These are phyloP conservation scores for Solanum aculeatissimum DNA, from an alignment of 305 asterid species.

Conservation along the genomic window DNA sequence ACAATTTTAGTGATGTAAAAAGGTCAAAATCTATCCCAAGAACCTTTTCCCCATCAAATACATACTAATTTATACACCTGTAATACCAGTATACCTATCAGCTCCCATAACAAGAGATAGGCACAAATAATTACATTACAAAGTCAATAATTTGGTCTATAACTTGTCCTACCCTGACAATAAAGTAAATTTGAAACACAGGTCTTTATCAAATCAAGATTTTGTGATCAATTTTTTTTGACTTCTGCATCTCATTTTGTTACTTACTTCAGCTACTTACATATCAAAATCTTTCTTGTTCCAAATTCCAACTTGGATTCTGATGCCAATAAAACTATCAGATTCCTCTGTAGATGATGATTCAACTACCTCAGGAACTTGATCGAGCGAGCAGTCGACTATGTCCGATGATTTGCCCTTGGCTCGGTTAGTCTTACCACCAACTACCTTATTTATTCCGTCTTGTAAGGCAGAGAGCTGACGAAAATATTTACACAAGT, in stretches of 20 bases:
- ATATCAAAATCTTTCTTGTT: background rate
- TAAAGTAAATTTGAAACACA: background rate
- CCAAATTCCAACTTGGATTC: background rate
- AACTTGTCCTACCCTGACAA: background rate
- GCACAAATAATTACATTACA: background rate
- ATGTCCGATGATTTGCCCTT: conserved; percentile 68
- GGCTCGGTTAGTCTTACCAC: conserved; percentile 77
- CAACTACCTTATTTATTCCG: conserved; percentile 56
- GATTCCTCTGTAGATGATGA: conserved; percentile 15
- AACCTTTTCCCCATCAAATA: background rate
- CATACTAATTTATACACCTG: background rate
- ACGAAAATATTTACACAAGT: background rate
- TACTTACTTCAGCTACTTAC: background rate
- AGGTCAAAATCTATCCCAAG: background rate
- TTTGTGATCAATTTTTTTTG: background rate
- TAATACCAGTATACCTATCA: background rate
- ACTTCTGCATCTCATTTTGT: background rate
- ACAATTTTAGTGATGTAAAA: background rate
- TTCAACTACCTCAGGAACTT: conserved; percentile 44
- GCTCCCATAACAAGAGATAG: background rate
- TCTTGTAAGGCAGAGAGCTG: conserved; percentile 46
- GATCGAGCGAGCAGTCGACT: conserved; percentile 52
- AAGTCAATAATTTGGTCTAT: background rate
- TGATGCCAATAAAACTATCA: conserved; percentile 10
- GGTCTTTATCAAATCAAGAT: background rate